Percentiles rank a stretch among this genome's conserved stretches.
Evolutionary conservation across 1,284 basidiomycete genomes (phyloP).

Genomic region (Boletus mariae): DNA sequence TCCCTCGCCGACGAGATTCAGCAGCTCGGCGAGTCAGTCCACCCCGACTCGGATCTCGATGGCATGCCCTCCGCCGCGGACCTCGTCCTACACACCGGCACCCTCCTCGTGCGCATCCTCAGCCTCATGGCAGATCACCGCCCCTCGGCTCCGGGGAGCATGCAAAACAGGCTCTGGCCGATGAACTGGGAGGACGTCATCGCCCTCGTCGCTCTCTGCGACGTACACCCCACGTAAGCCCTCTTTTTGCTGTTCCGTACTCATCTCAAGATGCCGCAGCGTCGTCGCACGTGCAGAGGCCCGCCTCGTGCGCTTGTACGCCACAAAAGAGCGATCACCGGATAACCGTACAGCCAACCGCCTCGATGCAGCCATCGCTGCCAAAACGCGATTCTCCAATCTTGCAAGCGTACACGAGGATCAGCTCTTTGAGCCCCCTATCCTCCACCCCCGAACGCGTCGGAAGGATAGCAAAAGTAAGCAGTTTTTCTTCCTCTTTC

Average conservation of each 20-base stretch:
- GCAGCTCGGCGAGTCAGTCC: not conserved
- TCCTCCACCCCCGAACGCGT: constrained; percentile 10
- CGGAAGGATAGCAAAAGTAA: constrained; percentile 14
- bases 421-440: constrained; percentile 17
- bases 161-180: constrained; percentile 31
- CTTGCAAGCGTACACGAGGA: constrained; percentile 9
- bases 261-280: constrained; percentile 13
- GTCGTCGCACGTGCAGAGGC: constrained; percentile 20
- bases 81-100: constrained; percentile 14
- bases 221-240: constrained; percentile 20
- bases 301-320: constrained; percentile 28
- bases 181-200: constrained; percentile 34
- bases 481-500: not conserved
- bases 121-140: constrained; percentile 27
- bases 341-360: constrained; percentile 14
- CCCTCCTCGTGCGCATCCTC: constrained; percentile 21
- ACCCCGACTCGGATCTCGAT: constrained; percentile 15
- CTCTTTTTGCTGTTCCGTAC: not conserved
- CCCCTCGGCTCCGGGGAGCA: constrained; percentile 29
- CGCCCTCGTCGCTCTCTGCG: constrained; percentile 19
- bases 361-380: constrained; percentile 4
- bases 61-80: constrained; percentile 7
- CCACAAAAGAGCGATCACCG: constrained; percentile 4
- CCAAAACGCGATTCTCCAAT: constrained; percentile 11
- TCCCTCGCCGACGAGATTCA: constrained; percentile 25